Evolutionary conservation across 495 filamentous ascomycete species (phyloP), one percentile per base, ranked within the genome.

Genomic region (Lasiosphaeria ovina): DNA sequence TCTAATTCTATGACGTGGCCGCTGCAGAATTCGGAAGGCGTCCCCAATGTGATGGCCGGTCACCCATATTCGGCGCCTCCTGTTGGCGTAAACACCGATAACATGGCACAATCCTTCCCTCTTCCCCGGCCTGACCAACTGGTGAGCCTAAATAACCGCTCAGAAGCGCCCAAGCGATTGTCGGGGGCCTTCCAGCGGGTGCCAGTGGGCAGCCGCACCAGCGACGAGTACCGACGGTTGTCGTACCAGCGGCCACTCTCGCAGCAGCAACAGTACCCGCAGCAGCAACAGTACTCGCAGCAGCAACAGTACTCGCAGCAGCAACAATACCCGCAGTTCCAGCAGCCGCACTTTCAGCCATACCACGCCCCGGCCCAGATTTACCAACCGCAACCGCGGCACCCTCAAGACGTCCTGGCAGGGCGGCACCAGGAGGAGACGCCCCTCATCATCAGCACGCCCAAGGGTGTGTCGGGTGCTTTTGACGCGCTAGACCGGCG

Each of bases 401-500:
- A 61, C 11, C 66, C 57, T 34, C 69, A 63, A n/a, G 57, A 66
- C 49, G 58, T 66, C 35, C 47, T 12, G 57, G 51, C 66, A 12
- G 45, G 52, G 6, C 61, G 51, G 8, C 65, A 58, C 3, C 57
- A 57, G 16, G 66, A 73, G 31, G 74, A 76, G 9, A 76, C 79
- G 40, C 77, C 79, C 8, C 74, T 81, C 7, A 79, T 81, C 57
- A 78, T 79, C 56, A 78, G 74, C 69, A 80, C 75, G 6, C 79
- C 76, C 40, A 76, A 67, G 35, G 79, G 73, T 59, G 78, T 80
- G 33, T 65, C 68, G 10, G 77, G 74, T 48, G 76, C 70, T 3
- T 80, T 72, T 55, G 79, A 81, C 52, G 59, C 68, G 9, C 68
- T 75, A 14, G 63, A 66, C 33, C 65, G 71, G n/a, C 61, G 65